phyloP scores from a whole-genome alignment of 177 flowering plant species.

The Vitis hybrid region DNA sequence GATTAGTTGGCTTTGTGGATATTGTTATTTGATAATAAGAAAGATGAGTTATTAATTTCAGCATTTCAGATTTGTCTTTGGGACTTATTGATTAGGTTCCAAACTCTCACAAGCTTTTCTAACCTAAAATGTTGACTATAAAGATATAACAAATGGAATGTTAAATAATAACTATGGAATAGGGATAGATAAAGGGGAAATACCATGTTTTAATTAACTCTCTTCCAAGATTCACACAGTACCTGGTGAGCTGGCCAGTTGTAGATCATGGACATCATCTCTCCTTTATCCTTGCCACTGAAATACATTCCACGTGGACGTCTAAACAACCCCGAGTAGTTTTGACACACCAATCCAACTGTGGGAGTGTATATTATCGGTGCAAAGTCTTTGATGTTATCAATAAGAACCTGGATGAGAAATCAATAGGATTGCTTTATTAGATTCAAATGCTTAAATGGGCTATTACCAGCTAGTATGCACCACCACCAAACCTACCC shows the following conservation, averaged over 20 bases:
- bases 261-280: conserved; percentile 99
- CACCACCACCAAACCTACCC: conserved; percentile 49
- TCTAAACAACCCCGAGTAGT: conserved; percentile 91
- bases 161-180: not conserved
- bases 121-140: not conserved
- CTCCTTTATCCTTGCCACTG: conserved; percentile 98
- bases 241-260: conserved; percentile 97
- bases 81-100: no score
- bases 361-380: conserved; percentile 99
- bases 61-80: no score
- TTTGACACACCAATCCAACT: conserved; percentile 97
- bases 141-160: not conserved
- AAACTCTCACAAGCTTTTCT: no score
- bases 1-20: no score
- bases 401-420: conserved; percentile 80
- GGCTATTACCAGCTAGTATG: not conserved
- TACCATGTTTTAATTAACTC: not conserved
- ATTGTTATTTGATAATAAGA: no score
- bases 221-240: conserved; percentile 9
- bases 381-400: conserved; percentile 91
- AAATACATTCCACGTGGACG: conserved; percentile 99
- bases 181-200: not conserved
- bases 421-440: conserved; percentile 4
- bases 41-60: no score
- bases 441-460: not conserved